Percentiles rank a stretch among this genome's conserved stretches.
Evolutionary conservation across 345 rosid genomes (phyloP).

Genomic region (Lepidium africanum): DNA sequence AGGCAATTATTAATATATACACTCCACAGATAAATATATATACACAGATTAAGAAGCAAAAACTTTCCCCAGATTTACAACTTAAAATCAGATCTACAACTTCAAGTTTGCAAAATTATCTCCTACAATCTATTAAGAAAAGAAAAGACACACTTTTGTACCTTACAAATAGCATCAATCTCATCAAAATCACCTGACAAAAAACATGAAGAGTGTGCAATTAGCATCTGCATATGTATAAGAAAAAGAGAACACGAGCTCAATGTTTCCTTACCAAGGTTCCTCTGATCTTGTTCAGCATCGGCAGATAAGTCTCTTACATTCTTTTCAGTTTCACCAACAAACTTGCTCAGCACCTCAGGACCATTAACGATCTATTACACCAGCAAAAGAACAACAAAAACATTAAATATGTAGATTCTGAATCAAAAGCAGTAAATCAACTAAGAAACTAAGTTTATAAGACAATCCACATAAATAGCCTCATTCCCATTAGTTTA

Average conservation of each 20-base stretch:
- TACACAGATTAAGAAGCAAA: background rate
- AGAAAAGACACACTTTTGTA: constrained; percentile 20
- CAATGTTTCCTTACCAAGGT: constrained; percentile 47
- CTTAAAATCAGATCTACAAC: too few species aligned
- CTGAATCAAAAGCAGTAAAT: constrained; percentile 1
- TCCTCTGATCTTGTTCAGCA: constrained; percentile 93
- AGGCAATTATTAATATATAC: background rate
- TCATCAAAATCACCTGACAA: constrained; percentile 95
- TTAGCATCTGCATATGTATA: constrained; percentile 5
- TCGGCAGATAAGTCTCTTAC: constrained; percentile 94
- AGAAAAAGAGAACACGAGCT: background rate
- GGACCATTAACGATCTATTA: constrained; percentile 92
- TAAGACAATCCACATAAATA: too few species aligned
- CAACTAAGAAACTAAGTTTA: background rate
- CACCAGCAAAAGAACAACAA: constrained; percentile 19
- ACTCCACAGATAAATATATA: background rate
- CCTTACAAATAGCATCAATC: constrained; percentile 99
- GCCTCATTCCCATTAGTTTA: too few species aligned
- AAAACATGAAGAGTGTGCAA: constrained; percentile 6
- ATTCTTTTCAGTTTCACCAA: constrained; percentile 97
- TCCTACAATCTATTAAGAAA: background rate
- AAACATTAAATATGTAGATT: background rate
- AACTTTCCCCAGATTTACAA: background rate
- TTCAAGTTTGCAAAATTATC: background rate
- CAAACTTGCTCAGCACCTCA: constrained; percentile 95